phyloP scores from a whole-genome alignment of 2,329 filamentous ascomycete genomes.

The Chaetomiaceae sp. region DNA sequence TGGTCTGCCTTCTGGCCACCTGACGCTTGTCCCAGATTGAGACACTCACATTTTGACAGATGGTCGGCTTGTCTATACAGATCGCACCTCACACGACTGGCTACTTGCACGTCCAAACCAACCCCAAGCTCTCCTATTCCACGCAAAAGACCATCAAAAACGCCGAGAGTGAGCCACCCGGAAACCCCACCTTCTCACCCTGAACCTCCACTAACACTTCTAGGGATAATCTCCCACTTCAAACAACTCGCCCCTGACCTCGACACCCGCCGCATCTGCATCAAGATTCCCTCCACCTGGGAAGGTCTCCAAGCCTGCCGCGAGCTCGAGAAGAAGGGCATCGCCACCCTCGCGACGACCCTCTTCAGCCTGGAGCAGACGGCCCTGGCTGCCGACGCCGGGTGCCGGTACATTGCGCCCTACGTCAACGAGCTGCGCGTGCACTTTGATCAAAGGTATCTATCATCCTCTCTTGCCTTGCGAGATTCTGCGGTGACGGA shows the following conservation, averaged over 20 bases:
- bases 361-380: slow-evolving; percentile 61
- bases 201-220: background rate
- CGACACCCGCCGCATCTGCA: slow-evolving; percentile 49
- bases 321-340: slow-evolving; percentile 47
- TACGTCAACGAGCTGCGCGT: slow-evolving; percentile 64
- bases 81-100: slow-evolving; percentile 48
- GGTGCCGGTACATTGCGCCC: slow-evolving; percentile 59
- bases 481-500: too few relatives aligned
- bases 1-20: background rate
- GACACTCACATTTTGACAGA: slow-evolving; percentile 34
- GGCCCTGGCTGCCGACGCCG: slow-evolving; percentile 50
- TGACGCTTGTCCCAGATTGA: background rate
- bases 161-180: slow-evolving; percentile 42
- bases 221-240: slow-evolving; percentile 50
- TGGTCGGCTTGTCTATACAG: slow-evolving; percentile 50
- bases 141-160: slow-evolving; percentile 46
- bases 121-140: slow-evolving; percentile 52
- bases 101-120: slow-evolving; percentile 56
- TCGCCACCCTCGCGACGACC: slow-evolving; percentile 59
- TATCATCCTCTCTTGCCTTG: too few relatives aligned
- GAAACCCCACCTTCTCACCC: background rate
- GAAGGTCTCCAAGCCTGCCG: slow-evolving; percentile 59
- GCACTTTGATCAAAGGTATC: slow-evolving; percentile 50
- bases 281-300: slow-evolving; percentile 62
- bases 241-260: slow-evolving; percentile 40